Base-by-base conservation (phyloP, 805 yeast genomes). In the Monosporozyma servazzii region DNA sequence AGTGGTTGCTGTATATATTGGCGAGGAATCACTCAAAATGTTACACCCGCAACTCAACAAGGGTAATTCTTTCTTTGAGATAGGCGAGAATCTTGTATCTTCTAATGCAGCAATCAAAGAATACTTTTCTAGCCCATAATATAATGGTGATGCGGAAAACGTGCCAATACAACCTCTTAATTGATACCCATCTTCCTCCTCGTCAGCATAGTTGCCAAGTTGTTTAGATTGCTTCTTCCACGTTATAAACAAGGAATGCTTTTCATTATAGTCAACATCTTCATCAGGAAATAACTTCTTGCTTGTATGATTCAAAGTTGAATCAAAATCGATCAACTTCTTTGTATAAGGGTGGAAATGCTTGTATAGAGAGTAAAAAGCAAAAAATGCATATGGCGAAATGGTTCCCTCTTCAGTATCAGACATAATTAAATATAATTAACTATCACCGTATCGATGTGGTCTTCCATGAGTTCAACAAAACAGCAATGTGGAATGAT, bases 101-200 rank as follows among this genome's bases (percentile, higher is more conserved):
- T 86, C 79, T 7, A 88, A 68, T 0, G 96, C 96, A 2, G 90
- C 81, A 37, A 75, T 68, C 17, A 84, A 49, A 0, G 96, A 75
- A 62, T 82, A 91, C 39, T 74, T 73, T 21, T 70, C 64, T 3
- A 89, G 75, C 0, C 93, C 96, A 1, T 61, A 48, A 17, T 75
- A 81, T 2, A 86, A 58, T 0, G 76, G 73, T 51, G 76, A 65
- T 15, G 77, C 69, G 18, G 74, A 71, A 64, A 93, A 93, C 0
- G 96, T 90, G 1, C 99, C 99, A 50, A 91, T 93, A 63, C 99
- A 91, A 0, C 99, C 99, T 43, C 98, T 73, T 47, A 91, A 71
- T 9, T 46, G 48, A 49, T 63, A 66, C 1, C 37, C 49, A n/a
- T 52, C 51, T 15, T 47, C 51, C 27, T 48, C 27, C 27, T 25